Base-by-base conservation (phyloP, 2,329 filamentous ascomycete species). In the Clarireedia paspali region DNA sequence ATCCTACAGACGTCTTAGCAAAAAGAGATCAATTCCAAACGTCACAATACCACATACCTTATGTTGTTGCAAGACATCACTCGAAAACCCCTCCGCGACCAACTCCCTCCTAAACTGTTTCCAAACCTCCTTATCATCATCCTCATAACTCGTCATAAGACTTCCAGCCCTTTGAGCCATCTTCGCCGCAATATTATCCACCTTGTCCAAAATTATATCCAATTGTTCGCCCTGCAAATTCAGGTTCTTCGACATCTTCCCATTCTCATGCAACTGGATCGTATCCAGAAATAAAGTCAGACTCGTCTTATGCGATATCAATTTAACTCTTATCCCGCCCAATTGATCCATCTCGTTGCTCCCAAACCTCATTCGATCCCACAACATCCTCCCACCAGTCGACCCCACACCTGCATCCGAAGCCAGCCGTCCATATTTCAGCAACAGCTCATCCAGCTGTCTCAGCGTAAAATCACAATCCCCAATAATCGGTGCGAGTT, bases 171-270 rank as follows among this genome's bases (percentile, higher is more conserved):
- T 72, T 10, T 72, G 71, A 50, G 77, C 78, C 24, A 84, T 72
- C 10, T 75, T 73, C 10, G 72, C 67, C 3, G 82, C 81, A 59
- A 85, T 77, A 30, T 69, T 69, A 62, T 85, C 81, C 34, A 85
- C 77, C 63, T 83, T 82, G 65, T 81, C 77, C 66, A 82, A 79
- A 64, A 85, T 82, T 6, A 67, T 66, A 56, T 84, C 77, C 36
- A 83, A 69, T 47, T 71, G 49, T 71, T 66, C 59, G 59, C 62
- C 61, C 9, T 65, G 57, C 45, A 59, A 60, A 48, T 66, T 60
- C 34, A 67, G 52, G 5, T 51, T 57, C 20, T 63, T 63, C 57
- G 70, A 60, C 62, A 72, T 65, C 59, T 73, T 76, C 17, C 71
- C 70, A 0, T 74, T 73, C 55, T 76, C 74, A 56, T 78, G 74